Base-by-base conservation (phyloP, 345 rosid genomes). In the Alliaria petiolata region DNA sequence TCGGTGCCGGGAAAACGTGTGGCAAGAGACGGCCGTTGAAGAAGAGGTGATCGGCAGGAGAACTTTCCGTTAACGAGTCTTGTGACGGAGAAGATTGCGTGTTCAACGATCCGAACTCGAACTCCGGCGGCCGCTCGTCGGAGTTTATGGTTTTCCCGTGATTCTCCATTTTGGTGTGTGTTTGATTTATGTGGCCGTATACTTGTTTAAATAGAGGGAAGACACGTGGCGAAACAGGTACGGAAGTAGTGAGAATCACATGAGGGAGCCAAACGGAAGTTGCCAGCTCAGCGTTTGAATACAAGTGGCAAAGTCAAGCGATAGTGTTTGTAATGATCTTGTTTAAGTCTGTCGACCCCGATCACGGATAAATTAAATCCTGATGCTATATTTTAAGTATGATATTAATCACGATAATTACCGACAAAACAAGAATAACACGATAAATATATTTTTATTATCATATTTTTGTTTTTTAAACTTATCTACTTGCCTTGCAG, bases 31-130 rank as follows among this genome's bases (percentile, higher is more conserved):
- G 86, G 57, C 97, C 98, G 57, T 92, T 90, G 76, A 57, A 79
- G 80, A 92, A 92, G 28, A 90, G 85, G 55, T 81, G 91, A 60
- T 92, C 98, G 0, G 98, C 98, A 2, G 95, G 98, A 3, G 95
- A 90, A 69, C 78, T 76, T 65, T 76, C 81, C n/a, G 64, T 75
- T 73, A 62, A 70, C 3, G 85, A 81, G 56, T 81, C 88, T 65
- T 42, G 67, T 12, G 84, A 81, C 16, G 89, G 86, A 16, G 87
- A 89, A 43, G 79, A 83, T 7, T 87, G 91, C 3, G 87, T 85
- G n/a, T n/a, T n/a, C 14, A 87, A 25, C 1, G 82, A 76, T 50
- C 86, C 90, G 65, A 90, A 90, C 75, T 90, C 89, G 63, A 92
- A 90, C 38, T 92, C 93, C 38, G 54, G 43, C 50, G 16, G 5